Evolutionary conservation across 2,329 filamentous ascomycete genomes (phyloP), one percentile per base, ranked within the genome.

Genomic region (Dactylellina leptospora): DNA sequence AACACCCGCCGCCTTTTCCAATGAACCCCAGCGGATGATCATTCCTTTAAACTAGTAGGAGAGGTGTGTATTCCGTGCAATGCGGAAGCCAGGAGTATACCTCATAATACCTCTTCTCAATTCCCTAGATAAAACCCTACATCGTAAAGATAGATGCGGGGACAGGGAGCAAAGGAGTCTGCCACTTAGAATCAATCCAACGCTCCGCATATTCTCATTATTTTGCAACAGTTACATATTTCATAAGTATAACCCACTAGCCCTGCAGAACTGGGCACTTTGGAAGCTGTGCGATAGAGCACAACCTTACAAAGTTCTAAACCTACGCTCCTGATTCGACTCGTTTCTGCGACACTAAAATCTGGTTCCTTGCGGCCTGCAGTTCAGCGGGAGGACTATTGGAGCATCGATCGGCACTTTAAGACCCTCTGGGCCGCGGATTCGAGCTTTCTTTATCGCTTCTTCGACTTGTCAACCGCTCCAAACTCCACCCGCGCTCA

Each of bases 1-100:
- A 6, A 6, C 6, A 25, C 22, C 33, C 28, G 30, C 33, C 25
- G 30, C 25, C 28, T 30, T 45, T 51, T 28, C 51, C 47, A 64
- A 44, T 54, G 22, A 59, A 47, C 33, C 45, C 40, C 38, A 18
- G 45, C 45, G 28, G 59, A 30, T 54, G 59, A 60, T 59, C 68
- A 64, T 64, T 72, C 53, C 68, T 55, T 64, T 8, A 54, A 72
- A 64, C 42, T 38, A 47, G 51, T 44, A 63, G 56, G 44, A 58
- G 58, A 50, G 40, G 47, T 48, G 62, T 23, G 38, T 10, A 16
- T n/a, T 25, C 27, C 18, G 33, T 27, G 44, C 38, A 48, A 63
- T 62, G 36, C 36, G 38, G 51, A 63, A 53, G 59, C 47, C 59
- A 64, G 68, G 54, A 64, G 68, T 53, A 53, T 60, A 56, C 30